Conservation (phyloP, 2,329 filamentous ascomycete species). For the Alternaria dauci region DNA sequence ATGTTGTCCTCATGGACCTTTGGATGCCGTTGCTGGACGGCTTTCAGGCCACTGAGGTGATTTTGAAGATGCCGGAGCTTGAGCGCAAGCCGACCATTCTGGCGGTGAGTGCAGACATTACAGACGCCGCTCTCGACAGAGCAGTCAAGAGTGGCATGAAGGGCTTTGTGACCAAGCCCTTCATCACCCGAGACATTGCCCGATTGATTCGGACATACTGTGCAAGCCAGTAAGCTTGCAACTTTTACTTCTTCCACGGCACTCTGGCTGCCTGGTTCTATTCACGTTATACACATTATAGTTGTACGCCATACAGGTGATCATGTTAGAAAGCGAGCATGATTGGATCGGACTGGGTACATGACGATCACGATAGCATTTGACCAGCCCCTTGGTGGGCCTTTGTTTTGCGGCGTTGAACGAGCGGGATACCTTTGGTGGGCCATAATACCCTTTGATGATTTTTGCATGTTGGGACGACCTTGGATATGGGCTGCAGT, state of each 20-base stretch:
- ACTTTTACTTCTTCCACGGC: conserved; percentile 7
- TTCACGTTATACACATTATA: conserved; percentile 21
- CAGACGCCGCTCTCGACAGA: conserved; percentile 67
- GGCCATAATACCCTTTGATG: conserved; percentile 23
- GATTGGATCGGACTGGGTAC: conserved; percentile 18
- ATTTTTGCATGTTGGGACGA: conserved; percentile 15
- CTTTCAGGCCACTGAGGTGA: conserved; percentile 71
- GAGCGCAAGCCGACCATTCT: conserved; percentile 58
- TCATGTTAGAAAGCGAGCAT: conserved; percentile 1
- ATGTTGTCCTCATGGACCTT: conserved; percentile 76
- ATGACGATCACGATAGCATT: conserved; percentile 32
- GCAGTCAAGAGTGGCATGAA: conserved; percentile 71
- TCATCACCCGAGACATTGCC: conserved; percentile 69
- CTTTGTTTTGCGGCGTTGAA: conserved; percentile 19
- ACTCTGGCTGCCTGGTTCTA: conserved; percentile 16
- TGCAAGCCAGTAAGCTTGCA: conserved; percentile 21
- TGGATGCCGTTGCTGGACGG: conserved; percentile 81
- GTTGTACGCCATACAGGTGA: conserved; percentile 13
- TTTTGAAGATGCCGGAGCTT: conserved; percentile 60
- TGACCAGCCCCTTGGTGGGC: conserved; percentile 9
- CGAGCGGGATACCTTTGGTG: conserved; percentile 11
- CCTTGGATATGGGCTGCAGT: conserved; percentile 3
- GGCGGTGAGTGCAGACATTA: conserved; percentile 73
- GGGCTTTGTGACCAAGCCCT: conserved; percentile 74
- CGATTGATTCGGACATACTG: conserved; percentile 64